A percentile compares a stretch with the other conserved stretches of the same genome.
phyloP scores from a whole-genome alignment of 129 eudicot species.

The Deinandra increscens region DNA sequence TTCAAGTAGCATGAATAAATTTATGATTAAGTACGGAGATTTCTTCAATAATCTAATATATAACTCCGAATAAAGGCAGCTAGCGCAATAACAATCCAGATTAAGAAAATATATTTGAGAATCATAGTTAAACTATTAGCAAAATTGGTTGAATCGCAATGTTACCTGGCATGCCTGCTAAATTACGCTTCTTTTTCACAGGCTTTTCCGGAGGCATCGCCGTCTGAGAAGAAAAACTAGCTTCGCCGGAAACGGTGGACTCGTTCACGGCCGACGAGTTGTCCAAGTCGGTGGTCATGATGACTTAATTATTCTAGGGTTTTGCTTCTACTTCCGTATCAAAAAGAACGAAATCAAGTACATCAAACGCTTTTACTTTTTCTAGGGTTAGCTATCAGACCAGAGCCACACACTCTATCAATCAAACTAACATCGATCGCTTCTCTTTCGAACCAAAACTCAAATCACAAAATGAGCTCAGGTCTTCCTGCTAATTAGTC shows the following conservation, averaged over 20 bases:
- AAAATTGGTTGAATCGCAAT: not conserved
- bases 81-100: constrained; percentile 6
- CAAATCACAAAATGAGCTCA: constrained; percentile 32
- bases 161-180: constrained; percentile 97
- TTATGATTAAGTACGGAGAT: not conserved
- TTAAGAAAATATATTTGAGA: not conserved
- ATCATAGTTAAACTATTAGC: not conserved
- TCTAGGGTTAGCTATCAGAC: constrained; percentile 34
- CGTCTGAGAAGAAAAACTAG: constrained; percentile 58
- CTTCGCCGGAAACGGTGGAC: constrained; percentile 68
- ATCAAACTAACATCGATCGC: constrained; percentile 47
- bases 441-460: constrained; percentile 24
- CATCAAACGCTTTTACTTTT: constrained; percentile 16
- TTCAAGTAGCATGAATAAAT: constrained; percentile 8
- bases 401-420: constrained; percentile 28
- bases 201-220: constrained; percentile 37
- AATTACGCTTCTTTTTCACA: constrained; percentile 77
- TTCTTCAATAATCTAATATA: constrained; percentile 7
- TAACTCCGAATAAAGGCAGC: constrained; percentile 1
- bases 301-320: constrained; percentile 21
- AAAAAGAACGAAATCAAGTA: constrained; percentile 20
- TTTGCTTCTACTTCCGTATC: constrained; percentile 19
- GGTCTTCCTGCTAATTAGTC: constrained; percentile 5
- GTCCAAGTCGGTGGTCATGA: constrained; percentile 52
- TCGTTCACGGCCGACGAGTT: constrained; percentile 54